phyloP scores from a whole-genome alignment of 768 basidiomycete species.

The Cystofilobasidium ferigula region DNA sequence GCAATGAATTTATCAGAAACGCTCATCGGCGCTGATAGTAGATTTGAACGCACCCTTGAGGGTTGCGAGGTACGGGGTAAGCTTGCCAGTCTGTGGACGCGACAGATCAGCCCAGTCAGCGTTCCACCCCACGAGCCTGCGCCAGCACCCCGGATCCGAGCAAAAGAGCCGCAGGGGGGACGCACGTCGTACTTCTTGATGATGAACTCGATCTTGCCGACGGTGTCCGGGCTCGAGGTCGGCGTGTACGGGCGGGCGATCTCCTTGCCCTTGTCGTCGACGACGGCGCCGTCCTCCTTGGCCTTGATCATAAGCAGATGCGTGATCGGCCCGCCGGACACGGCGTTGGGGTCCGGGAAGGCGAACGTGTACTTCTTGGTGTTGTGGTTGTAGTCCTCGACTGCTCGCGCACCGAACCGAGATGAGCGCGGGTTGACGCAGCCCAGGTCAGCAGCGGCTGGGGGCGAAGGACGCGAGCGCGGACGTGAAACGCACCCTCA shows the following conservation, averaged over 20 bases:
- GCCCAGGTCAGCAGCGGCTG: background rate
- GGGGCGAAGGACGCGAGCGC: no score
- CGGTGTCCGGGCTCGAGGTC: slow-evolving; percentile 60
- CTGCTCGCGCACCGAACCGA: background rate
- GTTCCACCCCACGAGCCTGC: background rate
- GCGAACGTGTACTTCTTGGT: slow-evolving; percentile 51
- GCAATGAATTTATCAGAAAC: background rate
- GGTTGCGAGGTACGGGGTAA: slow-evolving; percentile 68
- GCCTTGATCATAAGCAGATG: slow-evolving; percentile 69
- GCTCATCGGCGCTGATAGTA: background rate
- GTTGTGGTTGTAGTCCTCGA: slow-evolving; percentile 89
- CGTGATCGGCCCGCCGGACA: slow-evolving; percentile 65
- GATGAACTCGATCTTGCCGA: slow-evolving; percentile 66
- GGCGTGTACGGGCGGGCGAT: slow-evolving; percentile 83
- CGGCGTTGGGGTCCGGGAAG: slow-evolving; percentile 41
- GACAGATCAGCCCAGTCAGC: slow-evolving; percentile 9
- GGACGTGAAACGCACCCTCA: slow-evolving; percentile 50
- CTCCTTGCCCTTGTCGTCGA: slow-evolving; percentile 61
- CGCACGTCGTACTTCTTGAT: slow-evolving; percentile 57
- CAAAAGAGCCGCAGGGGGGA: background rate
- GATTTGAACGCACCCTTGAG: slow-evolving; percentile 52
- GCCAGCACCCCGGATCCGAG: background rate
- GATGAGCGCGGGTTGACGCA: background rate
- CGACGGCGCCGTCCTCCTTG: slow-evolving; percentile 52
- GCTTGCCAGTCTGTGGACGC: slow-evolving; percentile 48